These are phyloP conservation scores for Naematelia aurantialba DNA, from an alignment of 768 basidiomycete genomes.

Conservation along the genomic window DNA sequence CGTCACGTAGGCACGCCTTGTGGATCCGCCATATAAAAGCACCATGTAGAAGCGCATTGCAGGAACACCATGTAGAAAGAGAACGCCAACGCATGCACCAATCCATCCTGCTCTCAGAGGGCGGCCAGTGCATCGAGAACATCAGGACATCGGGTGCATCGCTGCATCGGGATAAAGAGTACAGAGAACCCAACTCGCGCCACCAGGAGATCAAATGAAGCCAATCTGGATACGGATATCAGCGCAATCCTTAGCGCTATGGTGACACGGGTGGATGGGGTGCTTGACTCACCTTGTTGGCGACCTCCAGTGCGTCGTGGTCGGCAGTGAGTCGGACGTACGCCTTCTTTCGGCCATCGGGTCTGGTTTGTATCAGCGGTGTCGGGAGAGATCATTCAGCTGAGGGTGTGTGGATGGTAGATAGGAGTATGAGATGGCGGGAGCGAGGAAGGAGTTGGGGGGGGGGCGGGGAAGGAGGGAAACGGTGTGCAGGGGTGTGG, in stretches of 20 bases:
- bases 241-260: constrained; percentile 1
- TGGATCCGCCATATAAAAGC: no score
- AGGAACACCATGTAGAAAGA: no score
- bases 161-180: neutral
- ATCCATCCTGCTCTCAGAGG: neutral
- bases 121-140: no score
- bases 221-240: constrained; percentile 63
- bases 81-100: no score
- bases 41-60: no score
- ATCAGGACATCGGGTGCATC: constrained; percentile 6
- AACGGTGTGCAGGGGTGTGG: no score
- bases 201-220: constrained; percentile 63
- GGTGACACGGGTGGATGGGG: no score
- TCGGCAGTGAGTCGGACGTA: constrained; percentile 94
- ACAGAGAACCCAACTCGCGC: neutral
- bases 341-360: constrained; percentile 99
- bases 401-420: no score
- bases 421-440: no score
- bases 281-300: constrained; percentile 72
- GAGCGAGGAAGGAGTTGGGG: neutral
- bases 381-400: no score
- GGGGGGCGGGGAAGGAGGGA: neutral
- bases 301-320: constrained; percentile 92
- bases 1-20: no score
- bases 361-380: constrained; percentile 58